These are phyloP conservation scores for Juglanconis sp. DNA, from an alignment of 2,329 filamentous ascomycete genomes.

Conservation along the genomic window DNA sequence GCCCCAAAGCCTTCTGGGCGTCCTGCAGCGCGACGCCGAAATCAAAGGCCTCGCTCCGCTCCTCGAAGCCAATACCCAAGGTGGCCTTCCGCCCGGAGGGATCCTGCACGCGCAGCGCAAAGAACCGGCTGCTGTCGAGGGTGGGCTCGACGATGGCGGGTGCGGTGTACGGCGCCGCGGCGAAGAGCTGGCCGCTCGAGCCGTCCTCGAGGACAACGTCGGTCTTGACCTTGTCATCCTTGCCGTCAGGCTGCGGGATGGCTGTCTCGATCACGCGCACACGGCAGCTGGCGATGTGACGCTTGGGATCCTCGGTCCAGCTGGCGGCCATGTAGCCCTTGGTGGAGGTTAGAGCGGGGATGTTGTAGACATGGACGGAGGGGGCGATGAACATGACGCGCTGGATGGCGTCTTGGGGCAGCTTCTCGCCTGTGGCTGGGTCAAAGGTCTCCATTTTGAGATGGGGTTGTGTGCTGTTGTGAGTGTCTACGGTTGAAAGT, in stretches of 20 bases:
- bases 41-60: conserved; percentile 81
- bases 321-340: conserved; percentile 74
- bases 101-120: conserved; percentile 76
- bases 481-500: background rate
- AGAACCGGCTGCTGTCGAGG: conserved; percentile 78
- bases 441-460: conserved; percentile 61
- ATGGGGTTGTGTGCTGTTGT: background rate
- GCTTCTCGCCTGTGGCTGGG: conserved; percentile 64
- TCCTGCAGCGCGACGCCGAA: conserved; percentile 79
- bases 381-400: conserved; percentile 75
- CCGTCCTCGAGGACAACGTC: conserved; percentile 79
- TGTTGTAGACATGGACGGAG: conserved; percentile 80
- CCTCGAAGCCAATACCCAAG: conserved; percentile 83
- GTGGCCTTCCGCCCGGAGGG: conserved; percentile 72
- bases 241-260: conserved; percentile 37
- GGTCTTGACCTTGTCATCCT: conserved; percentile 59
- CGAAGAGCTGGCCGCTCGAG: conserved; percentile 71
- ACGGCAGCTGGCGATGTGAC: conserved; percentile 82
- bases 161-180: conserved; percentile 73
- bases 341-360: conserved; percentile 74
- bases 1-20: conserved; percentile 65
- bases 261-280: conserved; percentile 77
- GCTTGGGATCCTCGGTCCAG: conserved; percentile 71
- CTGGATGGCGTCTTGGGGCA: conserved; percentile 76
- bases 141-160: conserved; percentile 69